Base-by-base conservation (phyloP, 345 rosid species). In the Cardamine resedifolia region DNA sequence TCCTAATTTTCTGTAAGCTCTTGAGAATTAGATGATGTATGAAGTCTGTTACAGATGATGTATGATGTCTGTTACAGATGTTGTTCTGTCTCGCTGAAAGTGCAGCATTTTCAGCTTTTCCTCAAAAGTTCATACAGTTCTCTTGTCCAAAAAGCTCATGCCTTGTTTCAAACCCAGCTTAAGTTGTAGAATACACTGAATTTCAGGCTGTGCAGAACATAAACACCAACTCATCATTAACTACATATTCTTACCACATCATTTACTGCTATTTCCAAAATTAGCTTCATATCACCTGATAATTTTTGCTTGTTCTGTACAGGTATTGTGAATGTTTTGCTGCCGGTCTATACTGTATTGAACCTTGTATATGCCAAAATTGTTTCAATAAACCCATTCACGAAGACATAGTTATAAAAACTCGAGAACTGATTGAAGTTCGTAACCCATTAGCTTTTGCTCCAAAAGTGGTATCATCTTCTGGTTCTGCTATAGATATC, bases 321-420 rank as follows among this genome's bases (percentile, higher is more conserved):
- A 91, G 96, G 26, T 89, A 91, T 27, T 91, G 97, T 16, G 96
- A 89, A 49, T 91, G 97, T 79, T 89, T 91, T 81, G 90, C 97
- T 48, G 93, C 96, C 28, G 93, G 90, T 47, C 72, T 87, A 62
- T 89, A 87, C 78, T 91, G 97, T 68, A 68, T 78, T 26, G 93
- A 83, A 72, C 84, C 87, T 67, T 91, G 97, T 74, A 74, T 77
- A 1, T 91, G 96, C 61, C 80, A 71, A 84, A 82, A 84, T 64
- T 91, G 97, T 80, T 80, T 83, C 80, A 91, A 91, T 66, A 85
- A 68, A 63, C 89, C 84, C 53, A 78, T 68, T 55, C 81, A 86
- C 59, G 88, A 86, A 71, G 85, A 81, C 24, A 31, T 64, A 15
- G 96, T 89, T 72, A 24, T 81, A 30, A 80, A 83, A 65, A 79